Conservation (phyloP, 139 green algal genomes). For the Protoeuglena noctilucae region DNA sequence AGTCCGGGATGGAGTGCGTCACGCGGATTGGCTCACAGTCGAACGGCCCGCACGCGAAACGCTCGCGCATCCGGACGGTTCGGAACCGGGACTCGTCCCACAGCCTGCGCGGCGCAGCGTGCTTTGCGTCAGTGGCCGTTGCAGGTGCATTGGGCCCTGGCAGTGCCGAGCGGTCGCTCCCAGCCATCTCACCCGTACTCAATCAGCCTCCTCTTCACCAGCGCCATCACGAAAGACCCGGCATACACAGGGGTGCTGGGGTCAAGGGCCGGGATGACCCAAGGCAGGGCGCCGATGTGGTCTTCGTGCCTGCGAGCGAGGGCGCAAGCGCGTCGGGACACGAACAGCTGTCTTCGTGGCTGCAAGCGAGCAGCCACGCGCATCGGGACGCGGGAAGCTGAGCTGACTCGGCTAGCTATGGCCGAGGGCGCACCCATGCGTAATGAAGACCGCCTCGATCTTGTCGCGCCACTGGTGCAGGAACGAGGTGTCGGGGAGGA, state of each 20-base stretch:
- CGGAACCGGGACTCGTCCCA: conserved; percentile 62
- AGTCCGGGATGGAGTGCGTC: conserved; percentile 97
- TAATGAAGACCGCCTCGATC: conserved; percentile 96
- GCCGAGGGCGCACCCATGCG: too few relatives aligned
- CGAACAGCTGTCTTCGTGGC: too few relatives aligned
- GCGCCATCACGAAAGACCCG: conserved; percentile 78
- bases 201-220: conserved; percentile 70
- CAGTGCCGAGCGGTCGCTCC: too few relatives aligned
- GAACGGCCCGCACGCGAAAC: conserved; percentile 61
- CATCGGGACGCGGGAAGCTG: too few relatives aligned
- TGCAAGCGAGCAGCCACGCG: too few relatives aligned
- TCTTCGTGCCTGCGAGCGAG: conserved; percentile 96
- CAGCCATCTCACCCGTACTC: too few relatives aligned
- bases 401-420: too few relatives aligned
- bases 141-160: too few relatives aligned
- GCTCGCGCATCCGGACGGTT: conserved; percentile 43
- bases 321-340: too few relatives aligned
- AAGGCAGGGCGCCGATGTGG: conserved; percentile 91
- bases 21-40: conserved; percentile 73
- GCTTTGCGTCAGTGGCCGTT: too few relatives aligned
- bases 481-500: conserved; percentile 91
- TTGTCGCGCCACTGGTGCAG: conserved; percentile 83
- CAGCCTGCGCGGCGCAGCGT: too few relatives aligned
- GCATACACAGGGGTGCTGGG: conserved; percentile 80
- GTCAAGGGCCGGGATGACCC: conserved; percentile 86